Conservation (phyloP, 306 rosid species). For the Luffa aegyptiaca region DNA sequence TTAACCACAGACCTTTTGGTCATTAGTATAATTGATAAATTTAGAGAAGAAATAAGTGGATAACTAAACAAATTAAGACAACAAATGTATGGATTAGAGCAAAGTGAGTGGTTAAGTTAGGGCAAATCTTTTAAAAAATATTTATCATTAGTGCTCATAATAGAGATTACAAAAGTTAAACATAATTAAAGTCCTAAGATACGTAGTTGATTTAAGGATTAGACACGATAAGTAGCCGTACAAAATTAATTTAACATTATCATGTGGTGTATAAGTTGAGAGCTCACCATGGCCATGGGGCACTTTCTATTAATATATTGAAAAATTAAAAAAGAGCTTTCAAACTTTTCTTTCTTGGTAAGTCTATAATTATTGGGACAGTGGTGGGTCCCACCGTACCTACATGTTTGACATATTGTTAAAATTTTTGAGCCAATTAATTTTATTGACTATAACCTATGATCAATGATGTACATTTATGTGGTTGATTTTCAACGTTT, state of each 20-base stretch:
- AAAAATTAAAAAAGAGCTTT: no score
- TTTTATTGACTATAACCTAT: not conserved
- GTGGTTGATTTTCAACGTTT: not conserved
- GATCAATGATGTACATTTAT: not conserved
- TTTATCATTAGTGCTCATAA: no score
- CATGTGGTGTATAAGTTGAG: not conserved
- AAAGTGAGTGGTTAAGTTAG: not conserved
- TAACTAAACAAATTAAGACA: no score
- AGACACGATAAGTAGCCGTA: not conserved
- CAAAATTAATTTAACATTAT: not conserved
- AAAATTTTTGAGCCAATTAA: not conserved
- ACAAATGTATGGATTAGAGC: not conserved
- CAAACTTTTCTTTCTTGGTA: not conserved
- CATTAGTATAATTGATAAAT: no score
- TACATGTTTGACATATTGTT: not conserved
- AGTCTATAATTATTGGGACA: not conserved
- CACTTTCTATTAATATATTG: not conserved
- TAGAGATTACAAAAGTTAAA: not conserved
- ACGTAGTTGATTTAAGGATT: not conserved
- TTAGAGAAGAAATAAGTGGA: no score
- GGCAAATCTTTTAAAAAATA: not conserved
- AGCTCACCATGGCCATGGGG: not conserved
- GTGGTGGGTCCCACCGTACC: not conserved
- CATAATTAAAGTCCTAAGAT: not conserved
- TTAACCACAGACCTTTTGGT: no score